Evolutionary conservation across 352 stramenopile species (phyloP).

Genomic region (Phytophthora aleatoria): DNA sequence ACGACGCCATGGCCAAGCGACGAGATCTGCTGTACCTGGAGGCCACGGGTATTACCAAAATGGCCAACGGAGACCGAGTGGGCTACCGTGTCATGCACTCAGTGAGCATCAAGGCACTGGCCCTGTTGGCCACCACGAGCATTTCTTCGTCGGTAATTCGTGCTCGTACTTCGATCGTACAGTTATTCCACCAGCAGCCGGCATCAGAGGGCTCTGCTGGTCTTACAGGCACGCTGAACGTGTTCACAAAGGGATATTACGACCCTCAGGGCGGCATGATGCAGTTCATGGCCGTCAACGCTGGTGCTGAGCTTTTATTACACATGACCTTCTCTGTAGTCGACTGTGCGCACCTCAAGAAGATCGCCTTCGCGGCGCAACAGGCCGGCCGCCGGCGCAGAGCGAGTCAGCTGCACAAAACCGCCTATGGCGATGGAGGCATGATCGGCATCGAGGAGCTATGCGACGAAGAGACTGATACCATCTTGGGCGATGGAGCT

Average conservation of each 20-base stretch:
- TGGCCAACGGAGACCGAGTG: slow-evolving; percentile 44
- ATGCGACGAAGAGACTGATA: slow-evolving; percentile 26
- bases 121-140: slow-evolving; percentile 35
- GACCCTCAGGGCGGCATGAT: slow-evolving; percentile 61
- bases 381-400: slow-evolving; percentile 40
- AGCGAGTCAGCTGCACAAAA: slow-evolving; percentile 24
- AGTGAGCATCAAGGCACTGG: slow-evolving; percentile 58
- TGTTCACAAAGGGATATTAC: slow-evolving; percentile 62
- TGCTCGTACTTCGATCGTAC: slow-evolving; percentile 47
- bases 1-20: slow-evolving; percentile 42
- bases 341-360: slow-evolving; percentile 65
- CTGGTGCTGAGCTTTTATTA: slow-evolving; percentile 49
- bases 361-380: slow-evolving; percentile 56
- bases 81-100: slow-evolving; percentile 73
- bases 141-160: slow-evolving; percentile 47
- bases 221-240: slow-evolving; percentile 39
- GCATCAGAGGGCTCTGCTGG: slow-evolving; percentile 15
- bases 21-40: slow-evolving; percentile 68
- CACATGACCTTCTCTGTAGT: slow-evolving; percentile 41
- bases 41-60: slow-evolving; percentile 40
- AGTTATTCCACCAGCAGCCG: slow-evolving; percentile 50
- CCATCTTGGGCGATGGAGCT: slow-evolving; percentile 6
- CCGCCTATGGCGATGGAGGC: slow-evolving; percentile 12
- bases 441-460: slow-evolving; percentile 46
- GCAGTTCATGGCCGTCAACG: slow-evolving; percentile 47